Evolutionary conservation across 2,329 filamentous ascomycete genomes (phyloP).

Genomic region (Lecanicillium sp.): DNA sequence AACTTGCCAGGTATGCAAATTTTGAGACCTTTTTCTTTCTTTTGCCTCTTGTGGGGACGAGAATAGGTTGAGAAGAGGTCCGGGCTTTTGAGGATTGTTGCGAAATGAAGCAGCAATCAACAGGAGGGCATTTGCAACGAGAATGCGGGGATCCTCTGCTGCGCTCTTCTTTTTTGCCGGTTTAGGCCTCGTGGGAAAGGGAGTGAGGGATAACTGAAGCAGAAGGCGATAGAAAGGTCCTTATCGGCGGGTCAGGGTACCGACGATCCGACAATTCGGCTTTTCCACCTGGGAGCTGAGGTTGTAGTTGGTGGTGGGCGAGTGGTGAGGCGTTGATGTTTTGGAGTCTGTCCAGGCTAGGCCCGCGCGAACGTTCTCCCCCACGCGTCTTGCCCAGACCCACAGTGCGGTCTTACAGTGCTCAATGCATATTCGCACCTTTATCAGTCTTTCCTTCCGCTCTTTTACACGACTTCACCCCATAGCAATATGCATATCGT

Average conservation of each 20-base stretch:
- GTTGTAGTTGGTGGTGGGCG: background rate
- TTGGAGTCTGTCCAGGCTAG: background rate
- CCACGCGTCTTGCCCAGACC: background rate
- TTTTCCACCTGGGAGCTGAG: background rate
- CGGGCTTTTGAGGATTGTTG: background rate
- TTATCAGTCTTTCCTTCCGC: too few relatives aligned
- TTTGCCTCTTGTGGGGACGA: background rate
- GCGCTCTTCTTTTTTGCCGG: background rate
- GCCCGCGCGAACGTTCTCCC: background rate
- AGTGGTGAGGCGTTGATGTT: too few relatives aligned
- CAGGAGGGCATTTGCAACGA: background rate
- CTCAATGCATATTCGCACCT: conserved; percentile 1
- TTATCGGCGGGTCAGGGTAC: background rate
- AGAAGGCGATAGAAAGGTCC: background rate
- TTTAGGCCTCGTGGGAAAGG: conserved; percentile 2
- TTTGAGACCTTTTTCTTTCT: conserved; percentile 1
- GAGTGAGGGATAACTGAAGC: background rate
- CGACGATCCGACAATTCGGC: background rate
- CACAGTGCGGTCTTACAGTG: conserved; percentile 1
- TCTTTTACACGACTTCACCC: background rate
- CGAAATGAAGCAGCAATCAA: background rate
- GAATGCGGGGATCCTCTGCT: conserved; percentile 6
- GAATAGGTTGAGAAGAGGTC: background rate
- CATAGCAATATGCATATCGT: background rate
- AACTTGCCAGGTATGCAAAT: background rate